Conservation (phyloP, 768 basidiomycete species). For the Lactifluus volemus region DNA sequence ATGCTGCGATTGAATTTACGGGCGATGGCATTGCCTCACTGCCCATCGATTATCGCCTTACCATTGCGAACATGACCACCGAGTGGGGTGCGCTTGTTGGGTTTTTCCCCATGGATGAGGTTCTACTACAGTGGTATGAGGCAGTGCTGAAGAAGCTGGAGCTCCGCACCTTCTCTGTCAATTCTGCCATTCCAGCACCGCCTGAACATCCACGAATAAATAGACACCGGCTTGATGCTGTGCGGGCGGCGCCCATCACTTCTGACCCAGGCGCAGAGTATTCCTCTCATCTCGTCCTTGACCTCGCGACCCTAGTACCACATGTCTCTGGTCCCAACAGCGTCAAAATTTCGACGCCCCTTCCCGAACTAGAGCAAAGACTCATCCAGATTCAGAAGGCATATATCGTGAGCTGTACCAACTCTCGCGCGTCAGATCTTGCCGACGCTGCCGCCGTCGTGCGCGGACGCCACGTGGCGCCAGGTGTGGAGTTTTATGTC, state of each 20-base stretch:
- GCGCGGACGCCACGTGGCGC: constrained; percentile 68
- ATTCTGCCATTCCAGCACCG: constrained; percentile 50
- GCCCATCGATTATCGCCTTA: constrained; percentile 84
- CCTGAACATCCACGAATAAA: constrained; percentile 87
- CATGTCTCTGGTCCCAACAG: constrained; percentile 97
- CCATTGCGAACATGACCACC: constrained; percentile 99
- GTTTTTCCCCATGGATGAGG: constrained; percentile 86
- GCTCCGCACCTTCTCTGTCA: constrained; percentile 58
- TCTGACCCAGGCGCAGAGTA: constrained; percentile 80
- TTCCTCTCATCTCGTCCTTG: constrained; percentile 80
- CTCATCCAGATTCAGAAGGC: constrained; percentile 89
- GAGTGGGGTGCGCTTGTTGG: constrained; percentile 99
- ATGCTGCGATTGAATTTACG: constrained; percentile 93
- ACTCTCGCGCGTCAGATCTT: constrained; percentile 92
- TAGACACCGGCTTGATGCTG: constrained; percentile 52
- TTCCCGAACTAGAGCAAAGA: constrained; percentile 68
- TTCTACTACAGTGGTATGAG: constrained; percentile 82
- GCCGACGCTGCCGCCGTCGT: constrained; percentile 89
- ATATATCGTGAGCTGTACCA: constrained; percentile 97
- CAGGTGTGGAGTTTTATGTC: constrained; percentile 94
- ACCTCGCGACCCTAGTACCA: constrained; percentile 89
- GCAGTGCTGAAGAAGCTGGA: constrained; percentile 62
- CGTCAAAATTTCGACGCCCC: constrained; percentile 92
- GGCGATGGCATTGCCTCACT: constrained; percentile 78
- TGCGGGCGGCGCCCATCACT: constrained; percentile 42